Evolutionary conservation across 805 yeast genomes (phyloP), one percentile per base, ranked within the genome.

Genomic region (Monosporozyma servazzii): DNA sequence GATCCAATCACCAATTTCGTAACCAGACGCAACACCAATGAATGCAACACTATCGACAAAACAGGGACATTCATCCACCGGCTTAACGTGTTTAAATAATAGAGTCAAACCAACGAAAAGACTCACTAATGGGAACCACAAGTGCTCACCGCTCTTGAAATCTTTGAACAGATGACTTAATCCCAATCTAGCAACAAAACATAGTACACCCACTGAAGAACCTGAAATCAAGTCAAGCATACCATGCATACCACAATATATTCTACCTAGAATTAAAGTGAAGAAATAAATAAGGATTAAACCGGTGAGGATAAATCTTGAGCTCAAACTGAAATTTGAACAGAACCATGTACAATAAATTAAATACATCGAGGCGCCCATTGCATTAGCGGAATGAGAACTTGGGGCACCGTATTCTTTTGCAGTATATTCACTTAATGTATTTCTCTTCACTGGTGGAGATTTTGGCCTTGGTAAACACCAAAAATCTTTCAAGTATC

Each of bases 241-340:
- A 2, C 99, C 99, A 69, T 93, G 99, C 99, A 93, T 93, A 9
- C 99, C 99, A 67, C 96, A 90, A 70, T 93, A 91, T 5, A 93
- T 63, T 51, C 99, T 75, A 20, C 99, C 99, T 54, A 80, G 64
- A 1, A 87, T 78, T 54, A 93, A 71, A 8, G 90, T 80, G 33
- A 74, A 54, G 60, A 80, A 82, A 64, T 90, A 89, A 15, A 77
- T 7, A 3, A 56, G 44, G 0, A 63, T 58, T 11, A 67, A 43
- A 2, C 62, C 42, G 4, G 62, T 48, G 5, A 61, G 45, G 4
- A 52, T 25, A 7, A 62, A 6, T 30, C 49, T 49, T 3, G 23
- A 13, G 5, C 18, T 15, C 3, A 21, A 17, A 36, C 36, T 42
- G n/a, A 48, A 42, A 8, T 27, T 13, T 2, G 51, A 31, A 48